Evolutionary conservation across 2,329 filamentous ascomycete species (phyloP), one percentile per base, ranked within the genome.

Genomic region (Alternaria sp.): DNA sequence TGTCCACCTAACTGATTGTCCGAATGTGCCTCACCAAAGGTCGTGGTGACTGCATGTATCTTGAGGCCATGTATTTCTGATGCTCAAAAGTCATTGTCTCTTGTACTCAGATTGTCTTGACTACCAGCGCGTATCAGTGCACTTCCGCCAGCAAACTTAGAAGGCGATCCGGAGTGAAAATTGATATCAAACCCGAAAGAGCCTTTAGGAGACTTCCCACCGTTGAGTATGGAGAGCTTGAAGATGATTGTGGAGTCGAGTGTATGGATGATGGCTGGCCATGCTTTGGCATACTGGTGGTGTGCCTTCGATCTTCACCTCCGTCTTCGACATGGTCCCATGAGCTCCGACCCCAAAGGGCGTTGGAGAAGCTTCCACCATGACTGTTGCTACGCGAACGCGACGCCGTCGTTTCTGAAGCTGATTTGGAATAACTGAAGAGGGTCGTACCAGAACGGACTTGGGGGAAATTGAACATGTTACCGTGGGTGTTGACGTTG

Each of bases 1-100:
- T 52, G 5, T 51, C 41, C 24, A 13, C 46, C 29, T 29, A 46
- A n/a, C 28, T 42, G 7, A 56, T 11, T 44, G 48, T 39, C 26
- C 36, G 48, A 11, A 29, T 59, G n/a, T 50, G 36, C 21, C 4
- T 26, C 1, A 21, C 44, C 9, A 11, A 34, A 39, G 21, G 40
- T 8, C 17, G 39, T n/a, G 33, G 8, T 11, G 34, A 7, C 14
- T 5, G 5, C 23, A 5, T 23, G 10, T n/a, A 13, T 14, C 2
- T 17, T 44, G 6, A 36, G 23, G 37, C 17, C 17, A 11, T 23
- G 37, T 40, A 40, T 40, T 13, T 40, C 7, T 21, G 37, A 40
- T 13, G 37, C 17, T 40, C 37, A 23, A 40, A 40, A 2, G 17
- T 40, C 37, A 6, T 40, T 4, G 37, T n/a, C 0, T 40, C 23